Conservation (phyloP, 2,329 filamentous ascomycete species). For the Phymatotrichopsis omnivora region DNA sequence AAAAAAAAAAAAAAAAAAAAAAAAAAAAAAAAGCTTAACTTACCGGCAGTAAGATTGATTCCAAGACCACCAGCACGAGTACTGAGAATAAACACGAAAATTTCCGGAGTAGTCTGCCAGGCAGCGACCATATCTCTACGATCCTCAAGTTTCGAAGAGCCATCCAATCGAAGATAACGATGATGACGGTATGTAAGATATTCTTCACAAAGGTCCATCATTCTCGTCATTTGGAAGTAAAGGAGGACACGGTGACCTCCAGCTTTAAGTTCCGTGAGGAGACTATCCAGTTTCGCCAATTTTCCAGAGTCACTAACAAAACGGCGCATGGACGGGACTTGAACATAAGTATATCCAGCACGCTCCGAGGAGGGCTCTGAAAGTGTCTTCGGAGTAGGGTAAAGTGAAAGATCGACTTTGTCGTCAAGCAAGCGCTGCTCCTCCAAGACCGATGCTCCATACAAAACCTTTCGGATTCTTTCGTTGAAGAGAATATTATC, state of each 20-base stretch:
- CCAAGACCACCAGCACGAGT: conserved; percentile 94
- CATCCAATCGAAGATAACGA: conserved; percentile 94
- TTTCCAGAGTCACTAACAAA: conserved; percentile 98
- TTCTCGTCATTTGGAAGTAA: conserved; percentile 99
- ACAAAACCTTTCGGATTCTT: conserved; percentile 63
- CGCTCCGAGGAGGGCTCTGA: conserved; percentile 72
- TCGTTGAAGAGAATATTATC: conserved; percentile 69
- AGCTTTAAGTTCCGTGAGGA: conserved; percentile 83
- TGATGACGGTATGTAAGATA: conserved; percentile 98
- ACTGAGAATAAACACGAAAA: conserved; percentile 93
- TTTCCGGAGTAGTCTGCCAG: conserved; percentile 88
- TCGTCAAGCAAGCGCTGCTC: conserved; percentile 66
- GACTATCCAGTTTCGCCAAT: conserved; percentile 76
- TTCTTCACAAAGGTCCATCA: conserved; percentile 99
- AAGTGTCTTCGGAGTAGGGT: conserved; percentile 56
- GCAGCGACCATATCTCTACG: conserved; percentile 91
- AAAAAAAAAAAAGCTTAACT: neutral
- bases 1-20: neutral
- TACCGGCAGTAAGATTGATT: conserved; percentile 82
- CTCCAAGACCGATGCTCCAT: conserved; percentile 51
- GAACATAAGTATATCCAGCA: conserved; percentile 78
- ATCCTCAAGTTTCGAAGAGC: conserved; percentile 94
- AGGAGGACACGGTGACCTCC: conserved; percentile 85
- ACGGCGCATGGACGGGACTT: conserved; percentile 89
- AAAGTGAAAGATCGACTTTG: conserved; percentile 55